Conservation (phyloP, 306 rosid species). For the Arachis hypogaea region DNA sequence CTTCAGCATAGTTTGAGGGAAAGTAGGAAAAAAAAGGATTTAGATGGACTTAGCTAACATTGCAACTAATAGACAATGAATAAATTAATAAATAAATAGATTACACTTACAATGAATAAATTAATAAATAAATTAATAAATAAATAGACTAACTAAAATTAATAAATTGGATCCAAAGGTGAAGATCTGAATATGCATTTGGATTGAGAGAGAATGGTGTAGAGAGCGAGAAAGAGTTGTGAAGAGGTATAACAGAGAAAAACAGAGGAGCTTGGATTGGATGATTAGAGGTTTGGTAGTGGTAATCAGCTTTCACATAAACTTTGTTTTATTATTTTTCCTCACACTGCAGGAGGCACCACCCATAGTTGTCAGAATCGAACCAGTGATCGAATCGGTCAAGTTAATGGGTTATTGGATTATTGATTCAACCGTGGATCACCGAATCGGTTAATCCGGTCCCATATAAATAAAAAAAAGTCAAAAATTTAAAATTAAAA, state of each 20-base stretch:
- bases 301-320: slow-evolving; percentile 61
- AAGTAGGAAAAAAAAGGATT: neutral
- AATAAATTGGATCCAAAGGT: slow-evolving; percentile 67
- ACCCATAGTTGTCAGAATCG: too few species aligned
- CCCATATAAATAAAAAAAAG: too few species aligned
- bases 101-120: too few species aligned
- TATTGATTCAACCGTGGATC: too few species aligned
- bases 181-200: slow-evolving; percentile 84
- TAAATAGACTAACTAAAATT: too few species aligned
- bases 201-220: slow-evolving; percentile 68
- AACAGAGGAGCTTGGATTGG: slow-evolving; percentile 85
- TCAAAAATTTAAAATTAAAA: too few species aligned
- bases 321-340: neutral
- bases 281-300: slow-evolving; percentile 61
- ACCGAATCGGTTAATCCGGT: too few species aligned
- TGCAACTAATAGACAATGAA: neutral
- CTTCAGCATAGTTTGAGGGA: slow-evolving; percentile 3
- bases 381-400: too few species aligned
- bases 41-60: slow-evolving; percentile 7
- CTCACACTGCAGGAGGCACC: too few species aligned
- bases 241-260: slow-evolving; percentile 83
- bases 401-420: too few species aligned
- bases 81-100: too few species aligned
- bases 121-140: too few species aligned
- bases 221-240: slow-evolving; percentile 77